Percentiles rank a stretch among this genome's conserved stretches.
Conservation (phyloP, 345 rosid genomes). For the Syzygium aqueum region DNA sequence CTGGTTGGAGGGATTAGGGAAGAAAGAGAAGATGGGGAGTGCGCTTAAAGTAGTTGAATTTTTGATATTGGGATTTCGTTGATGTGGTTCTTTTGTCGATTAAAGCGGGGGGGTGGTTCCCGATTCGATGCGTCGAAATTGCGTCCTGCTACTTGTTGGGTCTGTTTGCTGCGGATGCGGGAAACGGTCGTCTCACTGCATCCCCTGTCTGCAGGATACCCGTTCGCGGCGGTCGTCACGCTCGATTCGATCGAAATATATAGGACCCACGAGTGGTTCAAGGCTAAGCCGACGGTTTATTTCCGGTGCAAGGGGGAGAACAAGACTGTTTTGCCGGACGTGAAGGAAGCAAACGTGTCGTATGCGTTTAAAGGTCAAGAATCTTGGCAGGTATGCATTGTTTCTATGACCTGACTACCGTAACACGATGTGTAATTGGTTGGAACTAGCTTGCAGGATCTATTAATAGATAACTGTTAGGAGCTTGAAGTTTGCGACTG, state of each 20-base stretch:
- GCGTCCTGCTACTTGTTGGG: not conserved
- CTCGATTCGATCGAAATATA: slow-evolving; percentile 43
- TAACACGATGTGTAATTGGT: not conserved
- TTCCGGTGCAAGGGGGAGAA: slow-evolving; percentile 64
- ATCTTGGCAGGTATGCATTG: slow-evolving; percentile 62
- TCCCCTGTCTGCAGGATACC: slow-evolving; percentile 19
- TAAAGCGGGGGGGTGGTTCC: too few species aligned
- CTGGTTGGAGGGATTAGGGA: not conserved
- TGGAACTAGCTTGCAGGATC: not conserved
- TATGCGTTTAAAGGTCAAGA: slow-evolving; percentile 60
- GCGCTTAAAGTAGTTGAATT: not conserved
- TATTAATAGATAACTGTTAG: not conserved
- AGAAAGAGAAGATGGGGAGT: not conserved
- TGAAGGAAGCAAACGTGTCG: slow-evolving; percentile 19
- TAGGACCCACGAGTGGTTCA: slow-evolving; percentile 45
- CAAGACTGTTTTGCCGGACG: slow-evolving; percentile 45
- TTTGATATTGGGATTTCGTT: not conserved
- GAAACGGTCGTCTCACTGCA: not conserved
- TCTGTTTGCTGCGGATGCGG: not conserved
- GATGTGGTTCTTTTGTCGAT: not conserved
- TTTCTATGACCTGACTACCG: not conserved
- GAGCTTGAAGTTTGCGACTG: not conserved
- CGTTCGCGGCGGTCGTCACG: slow-evolving; percentile 36
- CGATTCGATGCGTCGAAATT: not conserved
- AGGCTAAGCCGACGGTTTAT: slow-evolving; percentile 39